Evolutionary conservation across 208 protist species (phyloP).

Genomic region (Phytomonas sp.): DNA sequence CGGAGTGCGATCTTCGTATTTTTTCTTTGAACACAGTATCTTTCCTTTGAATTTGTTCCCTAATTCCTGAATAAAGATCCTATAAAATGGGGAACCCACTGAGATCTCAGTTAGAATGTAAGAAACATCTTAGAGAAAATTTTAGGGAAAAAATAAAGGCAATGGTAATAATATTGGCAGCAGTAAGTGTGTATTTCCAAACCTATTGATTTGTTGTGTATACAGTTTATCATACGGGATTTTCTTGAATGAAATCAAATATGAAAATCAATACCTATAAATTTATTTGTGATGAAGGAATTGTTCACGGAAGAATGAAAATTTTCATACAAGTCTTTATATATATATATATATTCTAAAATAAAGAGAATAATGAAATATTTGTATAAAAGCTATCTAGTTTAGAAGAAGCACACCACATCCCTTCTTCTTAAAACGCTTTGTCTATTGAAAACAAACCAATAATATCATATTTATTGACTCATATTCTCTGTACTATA

Average conservation of each 20-base stretch:
- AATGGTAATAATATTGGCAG: not conserved
- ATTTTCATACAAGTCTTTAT: not conserved
- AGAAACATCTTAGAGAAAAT: not conserved
- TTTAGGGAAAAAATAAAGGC: not conserved
- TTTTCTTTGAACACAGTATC: not conserved
- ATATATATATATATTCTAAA: not conserved
- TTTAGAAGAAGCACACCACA: not conserved
- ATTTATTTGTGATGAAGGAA: not conserved
- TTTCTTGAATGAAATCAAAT: not conserved
- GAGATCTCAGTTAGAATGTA: not conserved
- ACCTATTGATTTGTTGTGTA: not conserved
- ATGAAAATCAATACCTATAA: not conserved
- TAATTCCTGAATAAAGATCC: not conserved
- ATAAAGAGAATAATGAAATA: not conserved
- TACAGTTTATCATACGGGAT: not conserved
- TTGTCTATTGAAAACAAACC: conserved; percentile 8
- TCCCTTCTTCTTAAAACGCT: not conserved
- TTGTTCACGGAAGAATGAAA: not conserved
- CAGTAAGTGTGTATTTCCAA: not conserved
- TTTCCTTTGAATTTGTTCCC: not conserved
- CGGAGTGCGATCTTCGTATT: not conserved
- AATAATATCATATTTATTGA: not conserved
- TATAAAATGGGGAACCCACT: not conserved
- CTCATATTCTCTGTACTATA: conserved; percentile 5
- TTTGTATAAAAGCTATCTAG: not conserved